These are phyloP conservation scores for Leccinum rimulosum DNA, from an alignment of 768 basidiomycete species.

Conservation along the genomic window DNA sequence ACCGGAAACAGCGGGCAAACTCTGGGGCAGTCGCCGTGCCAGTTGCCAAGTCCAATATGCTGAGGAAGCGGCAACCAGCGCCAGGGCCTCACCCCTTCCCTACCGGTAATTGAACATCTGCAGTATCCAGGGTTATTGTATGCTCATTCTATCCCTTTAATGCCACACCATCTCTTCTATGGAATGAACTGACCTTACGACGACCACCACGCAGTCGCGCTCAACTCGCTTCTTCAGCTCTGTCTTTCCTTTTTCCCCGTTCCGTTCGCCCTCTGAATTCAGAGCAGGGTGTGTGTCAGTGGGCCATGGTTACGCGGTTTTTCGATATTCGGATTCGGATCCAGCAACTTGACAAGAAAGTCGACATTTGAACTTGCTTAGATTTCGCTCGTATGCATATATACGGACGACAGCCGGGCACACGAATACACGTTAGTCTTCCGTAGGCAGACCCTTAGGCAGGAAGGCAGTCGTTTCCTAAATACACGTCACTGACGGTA, in stretches of 20 bases:
- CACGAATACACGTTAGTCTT: conserved; percentile 5
- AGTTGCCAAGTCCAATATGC: not conserved
- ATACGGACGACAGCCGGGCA: conserved; percentile 22
- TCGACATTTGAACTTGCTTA: not conserved
- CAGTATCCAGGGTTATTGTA: conserved; percentile 42
- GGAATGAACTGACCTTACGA: not conserved
- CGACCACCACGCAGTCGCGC: conserved; percentile 25
- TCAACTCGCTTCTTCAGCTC: conserved; percentile 39
- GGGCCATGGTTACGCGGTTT: not conserved
- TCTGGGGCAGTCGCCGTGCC: no score
- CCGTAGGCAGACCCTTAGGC: no score
- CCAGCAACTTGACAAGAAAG: not conserved
- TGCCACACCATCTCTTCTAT: conserved; percentile 5
- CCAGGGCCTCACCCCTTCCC: not conserved
- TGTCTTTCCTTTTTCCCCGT: not conserved
- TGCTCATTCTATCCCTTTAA: conserved; percentile 7
- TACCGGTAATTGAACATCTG: conserved; percentile 39
- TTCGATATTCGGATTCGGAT: not conserved
- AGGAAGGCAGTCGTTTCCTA: no score
- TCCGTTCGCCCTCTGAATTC: not conserved
- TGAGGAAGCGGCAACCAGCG: not conserved
- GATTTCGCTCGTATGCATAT: not conserved
- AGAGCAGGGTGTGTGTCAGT: not conserved
- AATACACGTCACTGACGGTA: not conserved
- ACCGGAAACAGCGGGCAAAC: no score